Conservation (phyloP, 208 protist species). For the Leishmania major region DNA sequence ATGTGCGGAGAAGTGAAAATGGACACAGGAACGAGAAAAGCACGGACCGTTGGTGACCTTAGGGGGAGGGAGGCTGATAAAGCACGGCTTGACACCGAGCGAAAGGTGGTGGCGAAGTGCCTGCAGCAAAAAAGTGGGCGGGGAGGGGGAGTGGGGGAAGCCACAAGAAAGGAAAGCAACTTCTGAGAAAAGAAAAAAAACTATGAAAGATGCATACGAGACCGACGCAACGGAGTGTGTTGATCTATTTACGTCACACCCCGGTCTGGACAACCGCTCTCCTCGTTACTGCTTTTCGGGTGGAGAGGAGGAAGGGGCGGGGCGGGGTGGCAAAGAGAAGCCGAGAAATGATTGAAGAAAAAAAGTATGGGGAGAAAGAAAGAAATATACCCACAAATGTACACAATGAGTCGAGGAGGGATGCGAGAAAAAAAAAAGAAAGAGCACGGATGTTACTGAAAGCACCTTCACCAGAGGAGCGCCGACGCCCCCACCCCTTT, state of each 20-base stretch:
- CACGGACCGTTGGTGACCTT: no score
- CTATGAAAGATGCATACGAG: no score
- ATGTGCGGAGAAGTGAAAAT: neutral
- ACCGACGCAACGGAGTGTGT: no score
- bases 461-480: no score
- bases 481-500: no score
- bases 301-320: no score
- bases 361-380: neutral
- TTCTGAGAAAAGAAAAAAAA: no score
- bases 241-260: no score
- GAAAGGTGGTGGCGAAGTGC: neutral
- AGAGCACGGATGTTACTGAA: neutral
- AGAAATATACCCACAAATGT: neutral
- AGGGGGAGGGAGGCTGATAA: neutral
- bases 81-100: neutral
- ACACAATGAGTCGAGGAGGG: neutral
- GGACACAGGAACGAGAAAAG: neutral
- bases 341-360: neutral
- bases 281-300: no score
- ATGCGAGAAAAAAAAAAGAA: neutral
- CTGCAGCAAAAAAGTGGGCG: neutral
- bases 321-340: neutral
- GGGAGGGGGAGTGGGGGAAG: no score
- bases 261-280: no score
- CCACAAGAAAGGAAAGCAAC: no score